Conservation (phyloP, 2,329 filamentous ascomycete species). For the Hypoxylon sp. region DNA sequence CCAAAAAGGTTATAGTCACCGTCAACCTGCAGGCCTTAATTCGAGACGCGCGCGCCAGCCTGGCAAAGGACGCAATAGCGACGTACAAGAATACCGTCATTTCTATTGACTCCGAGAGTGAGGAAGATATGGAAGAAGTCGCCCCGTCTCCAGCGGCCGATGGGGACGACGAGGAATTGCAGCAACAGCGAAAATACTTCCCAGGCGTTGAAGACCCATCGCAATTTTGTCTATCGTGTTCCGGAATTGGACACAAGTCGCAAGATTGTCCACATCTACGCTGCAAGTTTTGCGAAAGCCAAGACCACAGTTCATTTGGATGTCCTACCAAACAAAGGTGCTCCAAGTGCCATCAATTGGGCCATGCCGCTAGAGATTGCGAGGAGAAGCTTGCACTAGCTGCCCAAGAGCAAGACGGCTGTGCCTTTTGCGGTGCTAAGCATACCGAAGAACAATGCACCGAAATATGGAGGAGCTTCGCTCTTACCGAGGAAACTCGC, state of each 20-base stretch:
- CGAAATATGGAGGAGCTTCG: conserved; percentile 70
- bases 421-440: conserved; percentile 69
- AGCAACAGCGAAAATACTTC: conserved; percentile 63
- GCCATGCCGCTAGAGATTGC: conserved; percentile 66
- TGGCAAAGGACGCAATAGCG: background rate
- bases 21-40: conserved; percentile 34
- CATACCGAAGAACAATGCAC: conserved; percentile 72
- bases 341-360: conserved; percentile 70
- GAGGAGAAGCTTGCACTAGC: conserved; percentile 65
- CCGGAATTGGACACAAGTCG: conserved; percentile 60
- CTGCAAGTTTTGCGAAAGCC: conserved; percentile 62
- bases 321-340: conserved; percentile 67
- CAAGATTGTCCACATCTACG: conserved; percentile 58
- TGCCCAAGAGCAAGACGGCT: conserved; percentile 67
- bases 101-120: conserved; percentile 32
- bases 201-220: conserved; percentile 59
- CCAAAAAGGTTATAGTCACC: conserved; percentile 33
- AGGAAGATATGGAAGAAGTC: conserved; percentile 19
- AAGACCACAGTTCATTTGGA: conserved; percentile 60
- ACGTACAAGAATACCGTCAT: conserved; percentile 50
- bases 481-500: conserved; percentile 52
- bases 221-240: conserved; percentile 65
- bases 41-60: conserved; percentile 21
- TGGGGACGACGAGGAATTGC: conserved; percentile 49
- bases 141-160: background rate